Evolutionary conservation across 306 rosid genomes (phyloP).

Genomic region (Senna siamea): DNA sequence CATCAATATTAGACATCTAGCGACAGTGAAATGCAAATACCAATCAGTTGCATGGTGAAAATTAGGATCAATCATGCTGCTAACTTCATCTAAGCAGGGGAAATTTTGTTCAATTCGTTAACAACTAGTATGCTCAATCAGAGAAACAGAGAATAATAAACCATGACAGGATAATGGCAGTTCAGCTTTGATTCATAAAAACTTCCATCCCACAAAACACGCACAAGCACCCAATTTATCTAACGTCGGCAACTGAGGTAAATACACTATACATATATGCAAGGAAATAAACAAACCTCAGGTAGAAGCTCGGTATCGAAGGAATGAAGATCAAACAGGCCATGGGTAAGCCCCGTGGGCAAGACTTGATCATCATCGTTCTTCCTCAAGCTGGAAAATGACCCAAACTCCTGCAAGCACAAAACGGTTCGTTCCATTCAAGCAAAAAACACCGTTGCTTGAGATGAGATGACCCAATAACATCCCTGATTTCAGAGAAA

Average conservation of each 20-base stretch:
- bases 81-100: slow-evolving; percentile 2
- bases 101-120: neutral
- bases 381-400: slow-evolving; percentile 67
- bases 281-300: slow-evolving; percentile 50
- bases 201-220: neutral
- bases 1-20: slow-evolving; percentile 45
- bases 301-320: slow-evolving; percentile 73
- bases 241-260: neutral
- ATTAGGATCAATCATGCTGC: slow-evolving; percentile 2
- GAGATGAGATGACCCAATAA: too few relatives aligned
- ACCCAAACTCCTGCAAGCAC: slow-evolving; percentile 57
- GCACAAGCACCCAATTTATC: neutral
- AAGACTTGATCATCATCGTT: slow-evolving; percentile 58
- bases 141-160: neutral
- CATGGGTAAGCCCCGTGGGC: slow-evolving; percentile 54
- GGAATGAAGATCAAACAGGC: slow-evolving; percentile 77
- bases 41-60: slow-evolving; percentile 10
- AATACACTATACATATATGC: neutral
- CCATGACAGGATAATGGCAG: neutral
- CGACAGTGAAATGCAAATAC: slow-evolving; percentile 8
- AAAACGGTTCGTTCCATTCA: slow-evolving; percentile 9
- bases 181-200: neutral
- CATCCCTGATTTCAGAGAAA: neutral
- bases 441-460: neutral
- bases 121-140: slow-evolving; percentile 4